Conservation (phyloP, 202 grass and related monocot species). For the Panicum hallii region DNA sequence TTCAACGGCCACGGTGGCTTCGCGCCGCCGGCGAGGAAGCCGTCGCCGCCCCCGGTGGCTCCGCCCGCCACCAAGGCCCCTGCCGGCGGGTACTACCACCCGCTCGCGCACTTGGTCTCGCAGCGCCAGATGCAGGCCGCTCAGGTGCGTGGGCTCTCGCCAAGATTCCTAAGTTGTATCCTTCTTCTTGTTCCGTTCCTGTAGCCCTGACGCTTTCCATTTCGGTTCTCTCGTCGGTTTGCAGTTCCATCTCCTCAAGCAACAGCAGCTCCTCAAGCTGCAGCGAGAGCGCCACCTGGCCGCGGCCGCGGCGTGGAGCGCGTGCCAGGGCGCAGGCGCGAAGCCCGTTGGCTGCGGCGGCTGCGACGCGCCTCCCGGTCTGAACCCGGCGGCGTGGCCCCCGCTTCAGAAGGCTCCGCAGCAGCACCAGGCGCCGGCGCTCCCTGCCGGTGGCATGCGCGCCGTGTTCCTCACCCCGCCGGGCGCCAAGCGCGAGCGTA, state of each 20-base stretch:
- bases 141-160: constrained; percentile 41
- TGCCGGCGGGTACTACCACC: constrained; percentile 46
- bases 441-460: constrained; percentile 43
- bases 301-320: constrained; percentile 31
- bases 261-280: constrained; percentile 69
- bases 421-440: constrained; percentile 8
- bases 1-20: background rate
- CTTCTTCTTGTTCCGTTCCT: background rate
- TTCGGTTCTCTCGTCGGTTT: background rate
- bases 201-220: background rate
- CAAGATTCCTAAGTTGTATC: background rate
- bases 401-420: constrained; percentile 47
- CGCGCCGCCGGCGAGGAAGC: background rate
- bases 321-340: background rate
- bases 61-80: constrained; percentile 12
- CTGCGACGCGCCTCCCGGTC: constrained; percentile 22
- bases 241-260: constrained; percentile 82
- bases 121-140: constrained; percentile 80
- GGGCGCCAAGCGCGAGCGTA: constrained; percentile 59
- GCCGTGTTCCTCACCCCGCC: constrained; percentile 67
- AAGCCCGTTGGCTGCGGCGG: background rate
- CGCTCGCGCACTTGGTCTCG: constrained; percentile 53
- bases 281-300: constrained; percentile 55
- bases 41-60: constrained; percentile 20
- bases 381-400: constrained; percentile 52